A percentile compares a stretch with the other conserved stretches of the same genome.
Conservation (phyloP, 305 asterid genomes). For the Solanum hybrid region DNA sequence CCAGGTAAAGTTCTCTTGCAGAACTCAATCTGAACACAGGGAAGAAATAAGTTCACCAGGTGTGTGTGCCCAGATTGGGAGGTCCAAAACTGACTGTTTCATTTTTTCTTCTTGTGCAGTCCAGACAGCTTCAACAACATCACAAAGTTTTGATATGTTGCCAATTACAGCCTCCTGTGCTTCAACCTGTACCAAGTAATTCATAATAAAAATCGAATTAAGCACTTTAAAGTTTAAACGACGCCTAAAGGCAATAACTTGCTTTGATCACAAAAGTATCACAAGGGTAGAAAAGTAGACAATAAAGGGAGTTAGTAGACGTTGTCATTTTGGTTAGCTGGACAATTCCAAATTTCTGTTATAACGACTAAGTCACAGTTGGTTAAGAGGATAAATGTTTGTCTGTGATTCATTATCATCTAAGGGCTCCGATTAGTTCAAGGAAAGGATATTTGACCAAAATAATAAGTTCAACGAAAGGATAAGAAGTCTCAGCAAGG, state of each 20-base stretch:
- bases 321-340: not conserved
- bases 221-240: not conserved
- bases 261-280: not conserved
- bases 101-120: slow-evolving; percentile 50
- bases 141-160: slow-evolving; percentile 43
- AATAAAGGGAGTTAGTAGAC: not conserved
- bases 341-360: not conserved
- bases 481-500: not conserved
- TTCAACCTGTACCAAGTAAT: slow-evolving; percentile 39
- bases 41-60: slow-evolving; percentile 56
- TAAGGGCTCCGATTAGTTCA: not conserved
- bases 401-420: not conserved
- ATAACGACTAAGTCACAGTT: not conserved
- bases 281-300: not conserved
- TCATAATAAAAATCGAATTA: not conserved
- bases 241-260: not conserved
- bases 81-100: slow-evolving; percentile 38
- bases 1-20: not conserved
- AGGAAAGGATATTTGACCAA: not conserved
- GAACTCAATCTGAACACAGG: slow-evolving; percentile 22
- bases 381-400: not conserved
- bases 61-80: slow-evolving; percentile 66
- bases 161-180: slow-evolving; percentile 53
- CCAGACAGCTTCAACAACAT: slow-evolving; percentile 53
- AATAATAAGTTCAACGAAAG: not conserved